Conservation (phyloP, 1,284 basidiomycete genomes). For the Ceraceosorus guamensis region DNA sequence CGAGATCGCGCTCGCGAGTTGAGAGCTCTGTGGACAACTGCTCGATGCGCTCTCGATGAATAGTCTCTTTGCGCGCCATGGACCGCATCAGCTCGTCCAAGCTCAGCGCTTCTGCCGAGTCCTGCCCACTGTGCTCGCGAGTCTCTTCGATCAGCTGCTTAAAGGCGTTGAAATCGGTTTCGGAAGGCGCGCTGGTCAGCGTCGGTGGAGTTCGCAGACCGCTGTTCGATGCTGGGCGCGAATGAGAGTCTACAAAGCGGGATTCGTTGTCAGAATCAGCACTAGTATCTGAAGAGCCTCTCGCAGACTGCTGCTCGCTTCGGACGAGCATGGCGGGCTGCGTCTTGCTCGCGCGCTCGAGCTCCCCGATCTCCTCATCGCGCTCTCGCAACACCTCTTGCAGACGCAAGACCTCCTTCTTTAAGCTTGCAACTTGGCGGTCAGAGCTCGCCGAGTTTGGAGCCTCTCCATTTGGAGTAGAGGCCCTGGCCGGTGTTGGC, state of each 20-base stretch:
- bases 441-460: slow-evolving; percentile 28
- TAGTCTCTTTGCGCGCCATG: slow-evolving; percentile 87
- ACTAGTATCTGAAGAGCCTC: background rate
- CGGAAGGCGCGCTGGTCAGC: slow-evolving; percentile 11
- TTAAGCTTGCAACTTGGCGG: slow-evolving; percentile 31
- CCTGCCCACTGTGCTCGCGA: slow-evolving; percentile 8
- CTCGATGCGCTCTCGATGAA: slow-evolving; percentile 69
- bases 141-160: slow-evolving; percentile 15
- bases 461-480: background rate
- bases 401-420: slow-evolving; percentile 34
- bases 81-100: slow-evolving; percentile 52
- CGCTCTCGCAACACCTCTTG: slow-evolving; percentile 36
- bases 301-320: background rate
- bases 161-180: slow-evolving; percentile 20
- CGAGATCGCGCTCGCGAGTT: slow-evolving; percentile 67
- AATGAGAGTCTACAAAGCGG: background rate
- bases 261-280: background rate
- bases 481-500: background rate
- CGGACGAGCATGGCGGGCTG: background rate
- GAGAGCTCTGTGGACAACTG: slow-evolving; percentile 61
- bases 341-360: slow-evolving; percentile 14
- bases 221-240: background rate
- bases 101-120: slow-evolving; percentile 6
- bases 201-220: slow-evolving; percentile 8
- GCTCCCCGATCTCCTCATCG: slow-evolving; percentile 30